Evolutionary conservation across 2,329 filamentous ascomycete species (phyloP), one percentile per base, ranked within the genome.

Genomic region (Aureobasidium vineae): DNA sequence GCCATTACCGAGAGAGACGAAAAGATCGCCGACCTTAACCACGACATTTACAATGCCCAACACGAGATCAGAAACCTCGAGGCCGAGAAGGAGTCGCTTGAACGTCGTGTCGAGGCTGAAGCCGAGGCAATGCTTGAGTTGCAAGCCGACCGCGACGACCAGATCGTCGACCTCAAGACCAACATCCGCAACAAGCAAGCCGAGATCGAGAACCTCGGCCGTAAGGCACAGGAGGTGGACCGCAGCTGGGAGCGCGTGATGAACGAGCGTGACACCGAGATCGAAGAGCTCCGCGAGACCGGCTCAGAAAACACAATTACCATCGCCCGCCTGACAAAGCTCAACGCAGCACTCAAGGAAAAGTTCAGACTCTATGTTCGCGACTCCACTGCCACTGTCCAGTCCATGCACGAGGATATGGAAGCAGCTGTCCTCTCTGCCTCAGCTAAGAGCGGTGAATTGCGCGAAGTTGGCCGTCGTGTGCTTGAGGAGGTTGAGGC

Each of bases 201-300:
- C 41, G 75, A 76, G 68, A 76, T 77, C 28, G 66, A 72, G 15
- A 65, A 70, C 38, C 71, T 77, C 15, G 72, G 73, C 60, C 67
- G 72, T 59, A 76, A 75, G 60, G 73, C 74, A 11, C 54, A 68
- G 13, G 70, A 74, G 45, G 77, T 78, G 54, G 80, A 81, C 66
- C 73, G 73, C 4, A 75, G 76, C 31, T 77, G 80, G 69, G 76
- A 76, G 66, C 77, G 79, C 61, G 73, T 78, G 13, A 72, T 79
- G 23, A 72, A 73, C 15, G 75, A 75, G 13, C 74, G 77, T 43
- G 75, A 79, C 53, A 71, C 72, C 54, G 75, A 79, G 53, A 78
- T 81, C 64, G 73, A 74, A 19, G 67, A 70, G n/a, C 73, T 80
- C 7, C 73, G 72, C 53, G 70, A 73, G 28, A 71, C 70, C 3